Base-by-base conservation (phyloP, 2,329 filamentous ascomycete species). In the Trichoderma sp. region DNA sequence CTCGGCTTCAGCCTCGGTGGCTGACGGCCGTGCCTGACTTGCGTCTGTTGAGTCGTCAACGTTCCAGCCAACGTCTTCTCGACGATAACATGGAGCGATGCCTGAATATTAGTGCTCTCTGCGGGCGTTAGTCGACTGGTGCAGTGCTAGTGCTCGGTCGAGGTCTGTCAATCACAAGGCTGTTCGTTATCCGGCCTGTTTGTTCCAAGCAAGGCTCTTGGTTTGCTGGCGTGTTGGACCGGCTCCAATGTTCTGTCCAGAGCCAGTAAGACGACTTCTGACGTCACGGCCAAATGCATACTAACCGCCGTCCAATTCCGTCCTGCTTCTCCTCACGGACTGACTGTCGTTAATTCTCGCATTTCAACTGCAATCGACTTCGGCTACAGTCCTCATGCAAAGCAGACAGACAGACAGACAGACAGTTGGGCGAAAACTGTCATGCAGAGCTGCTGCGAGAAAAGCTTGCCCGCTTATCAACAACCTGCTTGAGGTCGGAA, bases 361-460 rank as follows among this genome's bases (percentile, higher is more conserved):
- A 60, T 39, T 30, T 30, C 10, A 6, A 44, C 26, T 21, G 19
- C 43, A 45, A 17, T 45, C 26, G 48, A 30, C 30, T 24, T 26
- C 26, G 26, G 50, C 50, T 54, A 45, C 10, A 39, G 26, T 6
- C n/a, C 59, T 34, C 47, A 55, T 63, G 59, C 59, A 52, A 43
- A 55, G 34, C 59, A 54, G 41, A 55, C 10, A n/a, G 39, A 45
- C 54, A 24, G 59, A 41, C 59, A 62, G 54, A 34, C 28, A 30
- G 41, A 55, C 10, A n/a, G 50, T 62, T 62, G 34, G 59, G 59
- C 59, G 52, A 62, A 47, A 39, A 63, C 39, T 30, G 17, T 28
- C 30, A 63, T 63, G 59, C 59, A 55, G 41, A 47, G 59, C 14
- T 55, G 50, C 59, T 63, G 41, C 50, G 59, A 63, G 59, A 34